These are phyloP conservation scores for Microbotryum violaceum DNA, from an alignment of 1,284 basidiomycete species.

Conservation along the genomic window DNA sequence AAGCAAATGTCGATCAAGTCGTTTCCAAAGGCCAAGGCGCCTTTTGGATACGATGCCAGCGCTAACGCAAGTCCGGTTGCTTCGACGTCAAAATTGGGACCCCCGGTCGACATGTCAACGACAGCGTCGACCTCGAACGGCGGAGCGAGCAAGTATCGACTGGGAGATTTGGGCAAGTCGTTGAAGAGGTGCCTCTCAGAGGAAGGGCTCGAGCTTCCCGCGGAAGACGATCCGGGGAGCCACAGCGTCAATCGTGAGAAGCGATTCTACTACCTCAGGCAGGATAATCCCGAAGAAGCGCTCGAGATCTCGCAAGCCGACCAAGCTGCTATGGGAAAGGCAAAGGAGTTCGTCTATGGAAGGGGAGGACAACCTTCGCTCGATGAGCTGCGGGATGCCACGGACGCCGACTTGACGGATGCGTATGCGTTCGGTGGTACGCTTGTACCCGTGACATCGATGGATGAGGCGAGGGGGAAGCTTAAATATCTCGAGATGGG, in stretches of 20 bases:
- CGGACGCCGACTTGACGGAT: constrained; percentile 59
- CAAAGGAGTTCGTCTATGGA: constrained; percentile 1
- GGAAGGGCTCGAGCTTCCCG: constrained; percentile 40
- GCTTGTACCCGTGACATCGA: constrained; percentile 61
- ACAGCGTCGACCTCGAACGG: neutral
- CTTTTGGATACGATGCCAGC: too few relatives aligned
- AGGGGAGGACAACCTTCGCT: neutral
- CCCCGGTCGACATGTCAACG: neutral
- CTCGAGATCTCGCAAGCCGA: constrained; percentile 33
- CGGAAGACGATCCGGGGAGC: constrained; percentile 39
- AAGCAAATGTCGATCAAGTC: constrained; percentile 58
- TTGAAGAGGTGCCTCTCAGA: constrained; percentile 36
- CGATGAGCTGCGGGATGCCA: constrained; percentile 53
- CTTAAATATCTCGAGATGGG: constrained; percentile 65
- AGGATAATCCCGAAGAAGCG: constrained; percentile 49
- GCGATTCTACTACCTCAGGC: constrained; percentile 46
- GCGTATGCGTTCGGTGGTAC: constrained; percentile 91
- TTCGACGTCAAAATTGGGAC: too few relatives aligned
- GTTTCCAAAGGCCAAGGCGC: constrained; percentile 27
- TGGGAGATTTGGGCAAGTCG: constrained; percentile 25
- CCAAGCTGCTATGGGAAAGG: constrained; percentile 15
- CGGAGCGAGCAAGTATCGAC: neutral
- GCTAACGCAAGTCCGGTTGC: too few relatives aligned
- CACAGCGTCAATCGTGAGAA: constrained; percentile 14
- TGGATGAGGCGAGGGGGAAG: constrained; percentile 65